Evolutionary conservation across 306 rosid genomes (phyloP).

Genomic region (Quercus cerris): DNA sequence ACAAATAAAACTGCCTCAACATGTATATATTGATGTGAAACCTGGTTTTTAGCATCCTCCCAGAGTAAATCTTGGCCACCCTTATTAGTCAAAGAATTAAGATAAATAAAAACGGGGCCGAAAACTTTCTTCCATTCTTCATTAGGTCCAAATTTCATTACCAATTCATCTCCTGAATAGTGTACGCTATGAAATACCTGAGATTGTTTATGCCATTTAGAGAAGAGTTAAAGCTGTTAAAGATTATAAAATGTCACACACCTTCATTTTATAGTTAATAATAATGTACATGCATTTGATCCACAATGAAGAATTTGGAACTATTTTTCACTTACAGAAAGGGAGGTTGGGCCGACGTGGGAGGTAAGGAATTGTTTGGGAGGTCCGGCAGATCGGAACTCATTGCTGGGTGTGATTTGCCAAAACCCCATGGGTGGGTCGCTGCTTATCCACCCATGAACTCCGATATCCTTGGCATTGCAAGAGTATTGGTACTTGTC

Average conservation of each 20-base stretch:
- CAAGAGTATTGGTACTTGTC: constrained; percentile 93
- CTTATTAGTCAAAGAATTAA: constrained; percentile 47
- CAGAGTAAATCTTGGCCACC: constrained; percentile 47
- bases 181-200: constrained; percentile 90
- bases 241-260: background rate
- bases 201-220: constrained; percentile 1
- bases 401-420: constrained; percentile 69
- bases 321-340: constrained; percentile 47
- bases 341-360: constrained; percentile 83
- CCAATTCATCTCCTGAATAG: constrained; percentile 78
- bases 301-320: background rate
- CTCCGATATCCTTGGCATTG: constrained; percentile 65
- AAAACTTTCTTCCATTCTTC: constrained; percentile 93
- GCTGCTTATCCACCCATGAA: constrained; percentile 85
- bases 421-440: constrained; percentile 67
- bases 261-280: background rate
- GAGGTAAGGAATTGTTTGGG: constrained; percentile 75
- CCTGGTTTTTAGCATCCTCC: constrained; percentile 87
- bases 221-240: background rate
- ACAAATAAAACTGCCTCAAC: background rate
- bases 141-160: constrained; percentile 48
- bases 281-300: background rate
- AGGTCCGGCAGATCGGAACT: constrained; percentile 88
- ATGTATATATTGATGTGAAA: background rate
- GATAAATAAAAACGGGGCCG: constrained; percentile 76